Conservation (phyloP, 331 rosid genomes). For the Pyracantha coccinea region DNA sequence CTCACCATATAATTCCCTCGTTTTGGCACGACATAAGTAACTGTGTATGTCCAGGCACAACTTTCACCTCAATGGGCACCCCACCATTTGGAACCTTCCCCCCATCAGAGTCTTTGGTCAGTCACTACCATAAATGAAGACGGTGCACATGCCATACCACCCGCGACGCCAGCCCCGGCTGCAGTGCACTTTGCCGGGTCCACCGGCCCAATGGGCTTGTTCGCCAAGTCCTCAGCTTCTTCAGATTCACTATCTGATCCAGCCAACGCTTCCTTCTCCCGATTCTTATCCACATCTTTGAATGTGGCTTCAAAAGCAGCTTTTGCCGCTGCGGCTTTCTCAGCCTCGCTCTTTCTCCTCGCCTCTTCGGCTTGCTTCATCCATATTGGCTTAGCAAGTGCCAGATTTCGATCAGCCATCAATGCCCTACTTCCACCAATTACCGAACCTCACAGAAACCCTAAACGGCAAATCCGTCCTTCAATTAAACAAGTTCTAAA, state of each 20-base stretch:
- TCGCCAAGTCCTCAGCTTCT: slow-evolving; percentile 69
- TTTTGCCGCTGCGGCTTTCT: slow-evolving; percentile 86
- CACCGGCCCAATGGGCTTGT: slow-evolving; percentile 82
- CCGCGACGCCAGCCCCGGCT: slow-evolving; percentile 80
- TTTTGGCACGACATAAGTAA: slow-evolving; percentile 90
- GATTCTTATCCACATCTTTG: slow-evolving; percentile 58
- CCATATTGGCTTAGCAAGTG: slow-evolving; percentile 78
- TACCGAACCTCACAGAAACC: slow-evolving; percentile 3
- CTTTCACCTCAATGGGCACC: slow-evolving; percentile 65
- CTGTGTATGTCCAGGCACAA: slow-evolving; percentile 71
- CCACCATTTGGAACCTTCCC: slow-evolving; percentile 74
- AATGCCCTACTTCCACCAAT: slow-evolving; percentile 15
- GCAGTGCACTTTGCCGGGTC: slow-evolving; percentile 82
- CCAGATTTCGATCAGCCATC: slow-evolving; percentile 82
- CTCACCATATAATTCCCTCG: slow-evolving; percentile 95
- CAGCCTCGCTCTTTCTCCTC: slow-evolving; percentile 84
- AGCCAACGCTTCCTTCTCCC: slow-evolving; percentile 33
- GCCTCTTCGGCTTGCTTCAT: slow-evolving; percentile 99
- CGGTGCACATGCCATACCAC: slow-evolving; percentile 87
- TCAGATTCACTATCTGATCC: slow-evolving; percentile 88
- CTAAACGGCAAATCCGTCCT: background rate
- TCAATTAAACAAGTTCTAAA: background rate
- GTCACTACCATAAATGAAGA: slow-evolving; percentile 68
- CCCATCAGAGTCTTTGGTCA: slow-evolving; percentile 77
- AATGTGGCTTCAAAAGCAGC: slow-evolving; percentile 98